Base-by-base conservation (phyloP, 768 basidiomycete genomes). In the Trametes cubensis region DNA sequence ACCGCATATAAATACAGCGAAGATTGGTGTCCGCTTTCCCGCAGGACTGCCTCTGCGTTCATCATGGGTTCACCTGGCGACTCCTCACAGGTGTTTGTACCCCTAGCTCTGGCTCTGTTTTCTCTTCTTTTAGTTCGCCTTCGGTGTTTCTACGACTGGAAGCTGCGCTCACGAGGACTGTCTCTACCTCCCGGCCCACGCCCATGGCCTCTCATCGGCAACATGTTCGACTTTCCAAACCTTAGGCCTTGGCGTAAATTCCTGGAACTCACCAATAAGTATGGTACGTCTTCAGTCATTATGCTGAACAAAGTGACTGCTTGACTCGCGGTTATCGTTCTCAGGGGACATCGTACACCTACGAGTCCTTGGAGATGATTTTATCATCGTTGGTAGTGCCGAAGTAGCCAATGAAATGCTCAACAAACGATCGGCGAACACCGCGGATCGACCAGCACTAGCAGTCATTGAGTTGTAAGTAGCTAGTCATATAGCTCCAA, bases 101-200 rank as follows among this genome's bases (percentile, higher is more conserved):
- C n/a, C n/a, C n/a, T n/a, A n/a, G n/a, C n/a, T n/a, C n/a, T n/a
- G n/a, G n/a, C n/a, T n/a, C n/a, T n/a, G n/a, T n/a, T n/a, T n/a
- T n/a, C n/a, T n/a, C n/a, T n/a, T n/a, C n/a, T n/a, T n/a, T n/a
- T n/a, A n/a, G n/a, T n/a, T n/a, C n/a, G n/a, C n/a, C 6, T 34
- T 34, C 34, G 34, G 10, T 34, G 6, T 10, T 11, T 5, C 10
- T 11, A 6, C 6, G 11, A 34, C 5, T 26, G 53, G 53, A n/a
- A n/a, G 7, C 3, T 0, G n/a, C 34, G 53, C 7, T 3, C 53
- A 7, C 13, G 53, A 40, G 40, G 53, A 2, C 14, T 1, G 20
- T 40, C 21, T 42, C 40, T 54, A 17, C 71, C 71, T 4, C 70
- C 71, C 17, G 69, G 71, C 15, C 71, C 71, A 34, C 64, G 64